Base-by-base conservation (phyloP, 1,284 basidiomycete species). In the Cryptococcus amylolentus region DNA sequence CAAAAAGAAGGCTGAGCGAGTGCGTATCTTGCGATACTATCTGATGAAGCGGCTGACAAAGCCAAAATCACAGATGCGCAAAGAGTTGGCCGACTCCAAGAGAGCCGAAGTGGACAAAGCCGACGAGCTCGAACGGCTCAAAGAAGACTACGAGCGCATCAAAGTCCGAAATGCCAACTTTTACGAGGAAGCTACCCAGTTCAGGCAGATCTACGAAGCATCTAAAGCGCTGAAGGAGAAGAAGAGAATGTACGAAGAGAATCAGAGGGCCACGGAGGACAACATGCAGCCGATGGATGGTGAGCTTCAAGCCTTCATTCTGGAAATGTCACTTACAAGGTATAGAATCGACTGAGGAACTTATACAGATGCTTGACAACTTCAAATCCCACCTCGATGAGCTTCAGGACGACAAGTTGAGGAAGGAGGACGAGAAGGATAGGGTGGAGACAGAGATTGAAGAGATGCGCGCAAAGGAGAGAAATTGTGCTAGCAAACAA, bases 1-100 rank as follows among this genome's bases (percentile, higher is more conserved):
- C 78, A 96, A 95, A 69, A 81, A 84, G 9, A 88, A 93, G 57
- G 85, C 93, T 0, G 89, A 94, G 68, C 88, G 77, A 65, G 80
- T 81, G 20, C 49, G 70, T 51, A 4, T 18, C 7, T 23, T 23
- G 10, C 5, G n/a, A 47, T 20, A 8, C n/a, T 31, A 37, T 9
- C 27, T 38, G n/a, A n/a, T 20, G 7, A 37, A 43, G 20, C 45
- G 20, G 53, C 58, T 62, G 50, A 58, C 42, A 10, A 16, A 13
- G 18, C 20, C 6, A 9, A 39, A 74, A 66, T 28, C 6, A 9
- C 41, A 74, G 67, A 68, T 74, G 66, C 41, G 20, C 41, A 42
- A 42, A 23, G 41, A 23, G 20, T 13, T 42, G 8, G 41, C 20
- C 7, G 41, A 42, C 20, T 42, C 41, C 41, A 42, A 42, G 41